Evolutionary conservation across 176 grass and related monocot species (phyloP).

Genomic region (Puccinellia tenuiflora): DNA sequence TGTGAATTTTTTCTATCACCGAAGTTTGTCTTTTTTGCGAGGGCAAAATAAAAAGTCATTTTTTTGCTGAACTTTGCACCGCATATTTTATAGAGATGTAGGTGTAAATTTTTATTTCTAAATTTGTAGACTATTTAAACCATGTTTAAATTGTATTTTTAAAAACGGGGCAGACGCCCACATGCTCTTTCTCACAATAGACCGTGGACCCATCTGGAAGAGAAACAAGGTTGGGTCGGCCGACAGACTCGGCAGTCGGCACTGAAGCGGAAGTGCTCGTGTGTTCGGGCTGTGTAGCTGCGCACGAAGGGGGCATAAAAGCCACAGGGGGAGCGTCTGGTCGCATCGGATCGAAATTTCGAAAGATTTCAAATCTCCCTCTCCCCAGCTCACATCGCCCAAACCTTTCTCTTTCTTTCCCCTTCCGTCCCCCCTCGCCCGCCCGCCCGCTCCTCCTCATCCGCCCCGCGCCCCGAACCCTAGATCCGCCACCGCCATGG

Average conservation of each 20-base stretch:
- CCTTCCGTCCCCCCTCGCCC: background rate
- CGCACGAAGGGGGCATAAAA: background rate
- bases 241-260: background rate
- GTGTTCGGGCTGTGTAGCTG: background rate
- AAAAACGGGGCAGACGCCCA: too few relatives aligned
- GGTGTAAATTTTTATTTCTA: too few relatives aligned
- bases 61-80: too few relatives aligned
- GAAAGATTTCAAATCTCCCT: constrained; percentile 29
- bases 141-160: too few relatives aligned
- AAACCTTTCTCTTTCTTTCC: background rate
- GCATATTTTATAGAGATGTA: too few relatives aligned
- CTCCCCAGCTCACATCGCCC: background rate
- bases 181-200: too few relatives aligned
- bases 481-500: constrained; percentile 29
- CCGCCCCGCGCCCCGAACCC: background rate
- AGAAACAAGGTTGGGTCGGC: background rate
- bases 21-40: too few relatives aligned
- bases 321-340: background rate
- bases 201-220: background rate
- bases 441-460: background rate
- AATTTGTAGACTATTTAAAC: too few relatives aligned
- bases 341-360: background rate
- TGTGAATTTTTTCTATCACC: too few relatives aligned
- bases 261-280: background rate
- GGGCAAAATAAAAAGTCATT: too few relatives aligned